Base-by-base conservation (phyloP, 2,329 filamentous ascomycete species). In the Triangularia setosa region DNA sequence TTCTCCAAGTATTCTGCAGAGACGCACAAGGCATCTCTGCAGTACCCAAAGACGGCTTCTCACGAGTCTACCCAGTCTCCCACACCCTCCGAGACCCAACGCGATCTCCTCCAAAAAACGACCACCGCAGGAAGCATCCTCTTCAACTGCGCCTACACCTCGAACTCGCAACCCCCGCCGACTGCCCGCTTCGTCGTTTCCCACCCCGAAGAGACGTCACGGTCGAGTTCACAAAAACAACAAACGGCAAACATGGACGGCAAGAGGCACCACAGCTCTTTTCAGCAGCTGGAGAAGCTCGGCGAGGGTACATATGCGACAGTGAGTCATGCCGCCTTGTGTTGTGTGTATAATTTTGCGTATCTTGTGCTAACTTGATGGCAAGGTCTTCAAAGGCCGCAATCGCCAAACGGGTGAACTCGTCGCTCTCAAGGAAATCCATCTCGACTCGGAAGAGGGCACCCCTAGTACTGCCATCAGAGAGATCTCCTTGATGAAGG, bases 401-500 rank as follows among this genome's bases (percentile, higher is more conserved):
- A 99, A 99, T 78, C 87, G 95, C 71, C 93, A 98, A 78, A 98
- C 95, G 0, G 95, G 95, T 74, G 93, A 97, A 78, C 89, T 97
- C 66, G 95, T 99, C 40, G 95, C 95, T 5, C 84, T 99, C 68
- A 99, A 99, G 79, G 95, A 99, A 79, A 99, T 99, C 72, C 95
- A 99, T 76, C 91, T 99, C 68, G 95, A 99, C 78, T 96, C 92
- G 58, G 95, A 99, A 81, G 95, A 99, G 81, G 95, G 95, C 72
- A 99, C 95, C 0, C 95, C 95, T 3, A 96, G 91, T 60, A 99
- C 95, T 0, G 95, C 95, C 56, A 99, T 99, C 76, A 92, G 95
- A 73, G 95, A 99, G 79, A 99, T 99, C 73, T 97, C 93, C 1
- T 84, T 99, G 64, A 98, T 99, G 95, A 99, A 99, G 80, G 95